Evolutionary conservation across 2,329 filamentous ascomycete species (phyloP).

Genomic region (Cytospora mali): DNA sequence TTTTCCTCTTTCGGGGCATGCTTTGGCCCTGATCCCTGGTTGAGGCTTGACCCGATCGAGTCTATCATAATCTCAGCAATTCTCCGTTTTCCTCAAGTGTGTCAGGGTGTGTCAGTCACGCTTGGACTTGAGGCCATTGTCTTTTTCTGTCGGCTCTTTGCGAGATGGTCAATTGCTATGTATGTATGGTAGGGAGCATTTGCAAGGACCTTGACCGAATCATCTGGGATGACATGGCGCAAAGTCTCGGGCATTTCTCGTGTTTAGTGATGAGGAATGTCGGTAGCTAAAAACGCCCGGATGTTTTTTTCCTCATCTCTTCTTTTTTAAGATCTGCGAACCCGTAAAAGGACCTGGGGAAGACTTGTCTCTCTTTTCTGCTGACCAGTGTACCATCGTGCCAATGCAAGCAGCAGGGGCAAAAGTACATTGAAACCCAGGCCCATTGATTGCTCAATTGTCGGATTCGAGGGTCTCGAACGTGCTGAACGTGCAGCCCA

Average conservation of each 20-base stretch:
- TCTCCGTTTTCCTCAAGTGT: neutral
- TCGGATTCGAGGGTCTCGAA: neutral
- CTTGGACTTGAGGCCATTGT: neutral
- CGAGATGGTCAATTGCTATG: neutral
- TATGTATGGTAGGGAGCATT: neutral
- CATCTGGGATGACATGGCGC: neutral
- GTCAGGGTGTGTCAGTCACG: neutral
- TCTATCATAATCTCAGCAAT: slow-evolving; percentile 10
- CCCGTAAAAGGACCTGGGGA: neutral
- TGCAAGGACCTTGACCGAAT: neutral
- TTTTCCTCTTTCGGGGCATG: neutral
- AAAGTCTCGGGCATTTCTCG: neutral
- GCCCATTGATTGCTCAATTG: neutral
- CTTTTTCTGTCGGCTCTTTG: neutral
- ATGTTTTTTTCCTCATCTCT: neutral
- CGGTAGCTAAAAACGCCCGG: neutral
- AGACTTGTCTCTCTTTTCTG: neutral
- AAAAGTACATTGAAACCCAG: neutral
- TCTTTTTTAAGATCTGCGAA: slow-evolving; percentile 14
- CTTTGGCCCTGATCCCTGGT: slow-evolving; percentile 3
- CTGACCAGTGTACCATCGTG: neutral
- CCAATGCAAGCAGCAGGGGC: neutral
- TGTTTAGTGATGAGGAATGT: neutral
- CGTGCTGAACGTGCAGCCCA: too few relatives aligned
- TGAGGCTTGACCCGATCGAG: slow-evolving; percentile 18